A percentile compares a stretch with the other conserved stretches of the same genome.
These are phyloP conservation scores for Lasiodiplodia citricola DNA, from an alignment of 2,329 filamentous ascomycete genomes.

Conservation along the genomic window DNA sequence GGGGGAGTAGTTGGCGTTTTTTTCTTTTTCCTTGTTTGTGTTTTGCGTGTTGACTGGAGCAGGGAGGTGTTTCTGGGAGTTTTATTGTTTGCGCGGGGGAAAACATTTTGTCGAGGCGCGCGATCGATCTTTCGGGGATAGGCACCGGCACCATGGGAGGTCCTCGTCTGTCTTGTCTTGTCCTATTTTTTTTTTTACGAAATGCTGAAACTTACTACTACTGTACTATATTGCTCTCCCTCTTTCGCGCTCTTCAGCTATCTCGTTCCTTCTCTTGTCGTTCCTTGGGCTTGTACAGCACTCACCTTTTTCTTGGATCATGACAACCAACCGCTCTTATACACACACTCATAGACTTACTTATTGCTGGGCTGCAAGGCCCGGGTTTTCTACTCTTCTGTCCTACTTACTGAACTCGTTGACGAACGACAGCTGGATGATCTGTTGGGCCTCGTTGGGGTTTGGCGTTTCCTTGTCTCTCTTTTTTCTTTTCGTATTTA, in stretches of 20 bases:
- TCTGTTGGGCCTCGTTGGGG: neutral
- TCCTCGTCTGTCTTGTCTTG: neutral
- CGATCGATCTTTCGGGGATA: neutral
- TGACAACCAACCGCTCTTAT: neutral
- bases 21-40: neutral
- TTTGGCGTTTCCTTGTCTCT: neutral
- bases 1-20: neutral
- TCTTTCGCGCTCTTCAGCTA: neutral
- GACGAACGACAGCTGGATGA: neutral
- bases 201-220: neutral
- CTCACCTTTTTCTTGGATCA: neutral
- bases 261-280: neutral
- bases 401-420: neutral
- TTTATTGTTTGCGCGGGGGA: too few relatives aligned
- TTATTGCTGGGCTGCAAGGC: neutral
- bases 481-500: neutral
- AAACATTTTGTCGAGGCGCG: too few relatives aligned
- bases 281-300: neutral
- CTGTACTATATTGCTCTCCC: neutral
- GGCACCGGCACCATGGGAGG: neutral
- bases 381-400: neutral
- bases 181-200: neutral
- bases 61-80: neutral
- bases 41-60: neutral
- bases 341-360: neutral